Percentiles rank a stretch among this genome's conserved stretches.
phyloP scores from a whole-genome alignment of 140 eudicot species.

The Erigeron philadelphicus region DNA sequence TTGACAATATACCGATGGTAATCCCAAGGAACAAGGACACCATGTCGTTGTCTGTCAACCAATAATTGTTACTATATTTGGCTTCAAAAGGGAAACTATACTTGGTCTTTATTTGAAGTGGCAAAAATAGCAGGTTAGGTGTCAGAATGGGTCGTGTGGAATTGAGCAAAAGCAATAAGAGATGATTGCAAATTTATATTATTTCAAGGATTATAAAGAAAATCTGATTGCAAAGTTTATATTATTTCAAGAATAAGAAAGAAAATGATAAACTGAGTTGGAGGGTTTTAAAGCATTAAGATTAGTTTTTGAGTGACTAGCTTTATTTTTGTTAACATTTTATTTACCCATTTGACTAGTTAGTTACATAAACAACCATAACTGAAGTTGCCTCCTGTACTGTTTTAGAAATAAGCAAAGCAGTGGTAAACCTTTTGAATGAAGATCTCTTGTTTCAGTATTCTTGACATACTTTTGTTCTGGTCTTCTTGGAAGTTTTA shows the following conservation, averaged over 20 bases:
- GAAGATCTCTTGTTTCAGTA: slow-evolving; percentile 17
- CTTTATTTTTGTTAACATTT: too few relatives aligned
- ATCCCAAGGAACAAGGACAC: slow-evolving; percentile 54
- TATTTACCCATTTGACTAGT: too few relatives aligned
- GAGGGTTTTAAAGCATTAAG: too few relatives aligned
- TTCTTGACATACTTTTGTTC: slow-evolving; percentile 15
- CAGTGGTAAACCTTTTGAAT: slow-evolving; percentile 36
- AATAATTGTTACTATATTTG: not conserved
- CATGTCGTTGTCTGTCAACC: slow-evolving; percentile 29
- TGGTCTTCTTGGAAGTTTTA: slow-evolving; percentile 31
- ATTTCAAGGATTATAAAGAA: too few relatives aligned
- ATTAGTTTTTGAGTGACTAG: too few relatives aligned
- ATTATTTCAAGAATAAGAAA: not conserved
- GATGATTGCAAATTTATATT: too few relatives aligned
- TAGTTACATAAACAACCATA: too few relatives aligned
- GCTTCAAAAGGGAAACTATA: not conserved
- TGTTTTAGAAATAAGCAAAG: not conserved
- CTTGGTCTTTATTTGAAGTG: not conserved
- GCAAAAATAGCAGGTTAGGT: not conserved
- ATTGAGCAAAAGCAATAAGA: too few relatives aligned
- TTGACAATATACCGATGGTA: slow-evolving; percentile 46
- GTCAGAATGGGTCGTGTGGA: not conserved
- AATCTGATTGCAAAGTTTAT: not conserved
- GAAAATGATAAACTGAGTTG: not conserved
- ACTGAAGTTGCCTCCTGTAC: not conserved